These are phyloP conservation scores for Logfia minima DNA, from an alignment of 129 eudicot genomes.

Conservation along the genomic window DNA sequence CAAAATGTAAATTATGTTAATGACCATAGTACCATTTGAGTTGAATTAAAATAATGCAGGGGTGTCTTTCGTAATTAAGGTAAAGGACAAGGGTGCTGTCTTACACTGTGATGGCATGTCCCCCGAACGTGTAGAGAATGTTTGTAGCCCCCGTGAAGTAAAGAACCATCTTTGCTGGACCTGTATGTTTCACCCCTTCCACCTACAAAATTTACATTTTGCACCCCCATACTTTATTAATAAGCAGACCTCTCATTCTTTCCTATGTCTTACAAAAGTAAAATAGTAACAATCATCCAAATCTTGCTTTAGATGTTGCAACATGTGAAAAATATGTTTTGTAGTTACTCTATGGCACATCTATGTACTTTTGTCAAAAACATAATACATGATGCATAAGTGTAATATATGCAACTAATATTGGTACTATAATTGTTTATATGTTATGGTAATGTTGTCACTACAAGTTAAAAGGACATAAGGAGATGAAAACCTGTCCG, in stretches of 20 bases:
- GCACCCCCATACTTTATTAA: slow-evolving; percentile 18
- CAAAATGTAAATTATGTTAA: slow-evolving; percentile 15
- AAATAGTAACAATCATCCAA: neutral
- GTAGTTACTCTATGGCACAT: too few relatives aligned
- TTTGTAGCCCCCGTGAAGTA: slow-evolving; percentile 99
- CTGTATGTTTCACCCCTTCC: slow-evolving; percentile 92
- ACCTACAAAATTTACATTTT: slow-evolving; percentile 44
- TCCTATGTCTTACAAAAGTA: neutral
- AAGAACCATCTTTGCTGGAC: slow-evolving; percentile 89
- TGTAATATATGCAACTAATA: too few relatives aligned
- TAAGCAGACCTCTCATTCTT: neutral
- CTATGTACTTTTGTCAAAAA: neutral
- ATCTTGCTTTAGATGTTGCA: neutral
- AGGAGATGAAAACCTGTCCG: slow-evolving; percentile 64
- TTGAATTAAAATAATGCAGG: slow-evolving; percentile 14
- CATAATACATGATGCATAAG: neutral
- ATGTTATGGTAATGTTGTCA: neutral
- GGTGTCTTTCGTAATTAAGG: slow-evolving; percentile 29
- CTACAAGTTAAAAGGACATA: neutral
- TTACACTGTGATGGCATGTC: slow-evolving; percentile 99
- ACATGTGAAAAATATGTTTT: neutral
- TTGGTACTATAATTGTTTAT: neutral
- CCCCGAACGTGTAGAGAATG: slow-evolving; percentile 98
- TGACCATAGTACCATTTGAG: slow-evolving; percentile 19
- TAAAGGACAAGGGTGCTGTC: slow-evolving; percentile 48